phyloP scores from a whole-genome alignment of 352 stramenopile species.

The Phytophthora pluvialis region DNA sequence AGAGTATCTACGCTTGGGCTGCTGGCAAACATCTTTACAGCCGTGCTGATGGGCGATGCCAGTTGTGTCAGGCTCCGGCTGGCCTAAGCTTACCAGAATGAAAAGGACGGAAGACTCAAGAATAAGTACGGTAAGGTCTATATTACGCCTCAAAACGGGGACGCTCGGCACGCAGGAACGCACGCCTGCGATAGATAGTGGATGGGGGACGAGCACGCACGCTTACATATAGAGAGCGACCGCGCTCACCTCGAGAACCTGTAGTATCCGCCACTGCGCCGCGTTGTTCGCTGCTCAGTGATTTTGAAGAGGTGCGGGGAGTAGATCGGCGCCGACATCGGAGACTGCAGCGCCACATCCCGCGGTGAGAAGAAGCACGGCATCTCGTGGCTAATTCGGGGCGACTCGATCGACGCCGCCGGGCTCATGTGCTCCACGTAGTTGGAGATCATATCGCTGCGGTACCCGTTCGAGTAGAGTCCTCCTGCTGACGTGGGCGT shows the following conservation, averaged over 20 bases:
- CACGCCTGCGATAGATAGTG: conserved; percentile 29
- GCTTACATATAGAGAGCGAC: conserved; percentile 10
- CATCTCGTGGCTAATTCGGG: conserved; percentile 54
- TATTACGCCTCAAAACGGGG: conserved; percentile 22
- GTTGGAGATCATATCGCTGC: conserved; percentile 44
- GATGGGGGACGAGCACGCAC: conserved; percentile 1
- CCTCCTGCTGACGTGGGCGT: conserved; percentile 41
- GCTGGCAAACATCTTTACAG: conserved; percentile 1
- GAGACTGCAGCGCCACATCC: conserved; percentile 37
- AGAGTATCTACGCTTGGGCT: neutral
- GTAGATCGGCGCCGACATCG: conserved; percentile 39
- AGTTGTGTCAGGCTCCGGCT: conserved; percentile 6
- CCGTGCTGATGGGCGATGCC: neutral
- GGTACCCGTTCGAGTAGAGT: conserved; percentile 28
- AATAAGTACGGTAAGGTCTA: neutral
- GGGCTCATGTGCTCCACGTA: conserved; percentile 31
- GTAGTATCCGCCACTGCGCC: conserved; percentile 31
- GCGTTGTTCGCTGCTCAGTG: conserved; percentile 30
- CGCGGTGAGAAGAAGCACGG: conserved; percentile 63
- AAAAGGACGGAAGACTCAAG: conserved; percentile 12
- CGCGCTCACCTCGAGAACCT: conserved; percentile 35
- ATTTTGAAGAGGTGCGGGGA: conserved; percentile 47
- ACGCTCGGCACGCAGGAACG: neutral
- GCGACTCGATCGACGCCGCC: conserved; percentile 34
- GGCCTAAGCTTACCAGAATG: too few species aligned